Evolutionary conservation across 1,284 basidiomycete genomes (phyloP).

Genomic region (Heterobasidion parviporum): DNA sequence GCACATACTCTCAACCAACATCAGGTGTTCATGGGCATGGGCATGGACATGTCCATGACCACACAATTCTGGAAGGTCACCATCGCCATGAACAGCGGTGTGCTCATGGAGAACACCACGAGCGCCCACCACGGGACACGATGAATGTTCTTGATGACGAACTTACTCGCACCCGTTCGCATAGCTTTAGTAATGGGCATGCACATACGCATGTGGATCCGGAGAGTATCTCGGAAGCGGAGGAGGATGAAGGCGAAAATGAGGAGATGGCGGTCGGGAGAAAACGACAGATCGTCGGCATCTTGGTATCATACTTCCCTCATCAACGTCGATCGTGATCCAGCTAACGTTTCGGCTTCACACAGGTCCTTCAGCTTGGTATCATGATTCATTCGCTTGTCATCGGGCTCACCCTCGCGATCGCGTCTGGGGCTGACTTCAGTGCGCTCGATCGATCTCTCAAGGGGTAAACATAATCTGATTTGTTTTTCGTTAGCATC

Average conservation of each 20-base stretch:
- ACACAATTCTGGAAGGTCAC: constrained; percentile 24
- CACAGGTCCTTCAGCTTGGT: constrained; percentile 63
- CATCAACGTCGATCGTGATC: background rate
- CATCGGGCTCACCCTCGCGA: constrained; percentile 64
- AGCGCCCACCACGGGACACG: constrained; percentile 14
- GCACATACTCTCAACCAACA: background rate
- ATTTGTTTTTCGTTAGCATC: constrained; percentile 37
- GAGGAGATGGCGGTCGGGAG: constrained; percentile 34
- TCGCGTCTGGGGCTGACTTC: constrained; percentile 62
- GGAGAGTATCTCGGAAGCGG: constrained; percentile 17
- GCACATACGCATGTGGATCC: constrained; percentile 17
- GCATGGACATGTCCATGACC: constrained; percentile 1
- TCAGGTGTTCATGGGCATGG: background rate
- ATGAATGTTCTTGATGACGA: constrained; percentile 10
- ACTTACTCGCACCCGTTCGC: background rate
- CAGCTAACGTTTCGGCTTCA: background rate
- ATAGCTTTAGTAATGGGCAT: constrained; percentile 9
- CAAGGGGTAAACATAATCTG: constrained; percentile 2
- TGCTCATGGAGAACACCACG: constrained; percentile 28
- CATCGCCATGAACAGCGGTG: constrained; percentile 34
- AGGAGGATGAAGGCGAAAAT: constrained; percentile 14
- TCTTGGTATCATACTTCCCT: constrained; percentile 36
- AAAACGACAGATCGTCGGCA: constrained; percentile 53
- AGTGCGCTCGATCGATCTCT: constrained; percentile 31
- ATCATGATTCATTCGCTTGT: constrained; percentile 81